Evolutionary conservation across 805 yeast species (phyloP), one percentile per base, ranked within the genome.

Genomic region (Pichia pseudocactophila): DNA sequence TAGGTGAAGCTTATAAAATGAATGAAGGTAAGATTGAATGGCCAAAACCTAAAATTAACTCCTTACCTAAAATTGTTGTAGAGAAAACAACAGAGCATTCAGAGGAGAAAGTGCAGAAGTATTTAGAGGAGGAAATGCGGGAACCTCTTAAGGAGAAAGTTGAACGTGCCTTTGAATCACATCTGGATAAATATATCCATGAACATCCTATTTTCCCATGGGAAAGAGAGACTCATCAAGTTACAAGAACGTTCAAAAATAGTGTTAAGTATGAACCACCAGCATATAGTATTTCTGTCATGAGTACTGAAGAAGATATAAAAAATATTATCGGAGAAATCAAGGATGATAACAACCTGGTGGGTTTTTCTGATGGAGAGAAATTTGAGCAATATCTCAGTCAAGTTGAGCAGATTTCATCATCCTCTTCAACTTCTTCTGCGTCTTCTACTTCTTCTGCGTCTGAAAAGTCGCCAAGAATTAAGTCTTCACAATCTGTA

Each of bases 151-250:
- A 16, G 4, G 25, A 36, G 11, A 28, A n/a, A n/a, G 31, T 28
- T 28, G 31, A 28, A 12, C 31, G 31, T 28, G 31, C 13, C 13
- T 12, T 28, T n/a, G 6, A n/a, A 30, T 18, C 16, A 22, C 30
- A 15, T 4, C 32, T 49, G 42, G 57, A 56, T 32, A 41, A 40
- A 12, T 58, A 58, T 41, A 58, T 55, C 12, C 33, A 38, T 6
- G 37, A 51, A 2, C 57, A 62, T 50, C 64, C 64, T 2, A 57
- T 62, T 19, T 63, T 63, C 55, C 68, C 68, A 25, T 63, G 66
- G 66, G 68, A 63, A 42, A 42, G 20, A n/a, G 28, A 39, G 10
- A 32, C 42, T 8, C 5, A 34, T 10, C 18, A 20, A 11, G 40
- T 51, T 10, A 42, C 59, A 11, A 41, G 61, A 35, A 43, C 55